Base-by-base conservation (phyloP, 192 early-diverging fungal genomes). In the Mortierella alpina region DNA sequence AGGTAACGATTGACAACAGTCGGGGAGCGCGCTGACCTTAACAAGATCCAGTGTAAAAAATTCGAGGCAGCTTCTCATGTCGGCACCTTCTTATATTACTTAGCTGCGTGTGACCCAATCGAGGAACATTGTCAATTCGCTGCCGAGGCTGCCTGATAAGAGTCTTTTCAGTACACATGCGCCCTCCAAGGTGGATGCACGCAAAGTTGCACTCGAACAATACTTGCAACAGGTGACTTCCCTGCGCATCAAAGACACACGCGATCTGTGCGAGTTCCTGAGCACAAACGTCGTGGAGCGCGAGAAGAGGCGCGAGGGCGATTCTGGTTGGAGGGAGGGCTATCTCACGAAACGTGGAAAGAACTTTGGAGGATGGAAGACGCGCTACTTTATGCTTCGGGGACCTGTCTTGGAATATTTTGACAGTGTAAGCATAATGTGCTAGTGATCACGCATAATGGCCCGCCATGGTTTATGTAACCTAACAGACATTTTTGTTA, bases 321-420 rank as follows among this genome's bases (percentile, higher is more conserved):
- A 88, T 23, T 59, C 86, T 40, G 90, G 90, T 0, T 83, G 85
- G 68, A 96, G 94, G 68, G 94, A 96, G 82, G 96, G 96, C 11
- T 95, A 92, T 67, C 83, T 98, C 63, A 92, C 94, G 51, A 98
- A 97, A 72, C 91, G 91, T 80, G 96, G 97, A 57, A 98, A 97
- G 82, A 96, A 92, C 81, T 98, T 99, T 94, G 96, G 97, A 61
- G 96, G 95, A 14, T 97, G 96, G 96, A 99, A 99, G 83, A 87
- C 93, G 40, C 90, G 95, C 51, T 97, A 93, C 82, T 97, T 95
- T 82, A 85, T 92, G 53, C 87, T 94, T 13, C 88, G 91, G 57
- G 83, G 84, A 17, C 87, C 89, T 3, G 78, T 91, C 5, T 79
- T 96, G 46, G 92, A 95, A 70, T 97, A 96, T 84, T 94, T 89